phyloP scores from a whole-genome alignment of 2,329 filamentous ascomycete species.

The Fusarium piperis region DNA sequence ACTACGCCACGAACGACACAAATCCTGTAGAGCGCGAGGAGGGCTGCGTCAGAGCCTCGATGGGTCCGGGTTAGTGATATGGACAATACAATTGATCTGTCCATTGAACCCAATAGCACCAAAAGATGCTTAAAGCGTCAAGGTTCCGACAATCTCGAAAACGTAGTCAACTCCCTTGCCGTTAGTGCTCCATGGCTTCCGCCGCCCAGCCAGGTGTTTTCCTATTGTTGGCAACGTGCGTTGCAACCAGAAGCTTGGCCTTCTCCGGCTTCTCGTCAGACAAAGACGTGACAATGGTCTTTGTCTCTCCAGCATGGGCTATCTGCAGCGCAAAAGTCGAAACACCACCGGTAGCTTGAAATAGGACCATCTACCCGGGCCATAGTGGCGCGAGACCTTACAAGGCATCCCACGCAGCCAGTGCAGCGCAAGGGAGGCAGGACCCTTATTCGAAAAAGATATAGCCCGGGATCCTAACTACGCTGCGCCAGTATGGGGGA shows the following conservation, averaged over 20 bases:
- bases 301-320: slow-evolving; percentile 14
- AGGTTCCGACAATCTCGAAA: slow-evolving; percentile 11
- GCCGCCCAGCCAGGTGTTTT: slow-evolving; percentile 18
- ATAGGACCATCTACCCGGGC: slow-evolving; percentile 52
- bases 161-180: slow-evolving; percentile 23
- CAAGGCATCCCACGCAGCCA: slow-evolving; percentile 30
- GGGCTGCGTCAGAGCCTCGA: slow-evolving; percentile 13
- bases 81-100: slow-evolving; percentile 4
- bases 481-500: slow-evolving; percentile 17
- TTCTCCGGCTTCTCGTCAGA: slow-evolving; percentile 27
- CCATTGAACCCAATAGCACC: slow-evolving; percentile 16
- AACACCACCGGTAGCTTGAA: slow-evolving; percentile 46
- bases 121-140: slow-evolving; percentile 17
- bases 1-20: slow-evolving; percentile 22
- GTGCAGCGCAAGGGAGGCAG: slow-evolving; percentile 23
- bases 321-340: slow-evolving; percentile 21
- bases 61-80: slow-evolving; percentile 18
- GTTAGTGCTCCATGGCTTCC: slow-evolving; percentile 12
- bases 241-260: slow-evolving; percentile 18
- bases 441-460: slow-evolving; percentile 29
- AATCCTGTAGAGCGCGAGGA: slow-evolving; percentile 13
- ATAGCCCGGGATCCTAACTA: slow-evolving; percentile 28
- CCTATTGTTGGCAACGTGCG: slow-evolving; percentile 21
- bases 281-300: slow-evolving; percentile 39
- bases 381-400: slow-evolving; percentile 8